These are phyloP conservation scores for Saturnispora ahearnii DNA, from an alignment of 805 yeast species.

Conservation along the genomic window DNA sequence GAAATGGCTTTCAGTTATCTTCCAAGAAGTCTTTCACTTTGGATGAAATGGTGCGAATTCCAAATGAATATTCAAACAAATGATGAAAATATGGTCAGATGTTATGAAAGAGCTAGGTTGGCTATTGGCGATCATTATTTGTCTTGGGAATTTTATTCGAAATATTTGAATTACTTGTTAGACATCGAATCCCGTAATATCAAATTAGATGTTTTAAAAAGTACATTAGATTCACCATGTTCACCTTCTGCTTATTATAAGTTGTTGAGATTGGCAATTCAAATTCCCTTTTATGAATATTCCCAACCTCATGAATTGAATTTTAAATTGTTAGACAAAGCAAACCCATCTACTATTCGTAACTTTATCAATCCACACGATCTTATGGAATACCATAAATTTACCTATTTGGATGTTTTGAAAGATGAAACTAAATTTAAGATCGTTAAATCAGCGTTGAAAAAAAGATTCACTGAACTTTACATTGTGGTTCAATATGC, in stretches of 20 bases:
- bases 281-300: slow-evolving; percentile 49
- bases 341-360: slow-evolving; percentile 21
- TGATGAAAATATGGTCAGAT: slow-evolving; percentile 25
- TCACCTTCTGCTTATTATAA: slow-evolving; percentile 28
- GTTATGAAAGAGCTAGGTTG: slow-evolving; percentile 40
- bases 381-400: slow-evolving; percentile 9
- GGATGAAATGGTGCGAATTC: slow-evolving; percentile 42
- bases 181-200: slow-evolving; percentile 14
- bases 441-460: slow-evolving; percentile 31
- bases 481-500: slow-evolving; percentile 49
- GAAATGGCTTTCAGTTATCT: slow-evolving; percentile 31
- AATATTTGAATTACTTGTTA: slow-evolving; percentile 37
- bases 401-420: slow-evolving; percentile 21
- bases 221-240: not conserved
- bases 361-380: slow-evolving; percentile 19
- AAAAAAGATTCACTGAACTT: slow-evolving; percentile 41
- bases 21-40: slow-evolving; percentile 39
- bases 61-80: slow-evolving; percentile 24
- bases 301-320: slow-evolving; percentile 36
- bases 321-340: slow-evolving; percentile 29
- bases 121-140: slow-evolving; percentile 46
- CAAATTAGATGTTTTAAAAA: not conserved
- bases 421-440: slow-evolving; percentile 14
- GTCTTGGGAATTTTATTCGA: slow-evolving; percentile 41
- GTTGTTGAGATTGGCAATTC: slow-evolving; percentile 40